phyloP scores from a whole-genome alignment of 306 rosid genomes.

The Pyrus bretschneideri region DNA sequence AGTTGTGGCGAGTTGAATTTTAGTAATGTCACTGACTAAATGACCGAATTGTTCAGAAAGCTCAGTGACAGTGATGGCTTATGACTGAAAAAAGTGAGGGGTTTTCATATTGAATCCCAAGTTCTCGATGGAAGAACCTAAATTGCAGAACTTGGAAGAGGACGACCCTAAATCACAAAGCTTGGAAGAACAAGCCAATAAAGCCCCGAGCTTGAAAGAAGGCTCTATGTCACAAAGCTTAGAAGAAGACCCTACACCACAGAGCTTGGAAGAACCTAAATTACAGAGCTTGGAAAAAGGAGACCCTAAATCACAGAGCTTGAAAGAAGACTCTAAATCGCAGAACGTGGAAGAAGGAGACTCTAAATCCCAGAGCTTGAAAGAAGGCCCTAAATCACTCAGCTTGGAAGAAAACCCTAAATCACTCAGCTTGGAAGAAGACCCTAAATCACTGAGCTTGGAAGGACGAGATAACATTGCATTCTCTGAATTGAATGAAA shows the following conservation, averaged over 20 bases:
- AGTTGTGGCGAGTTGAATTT: background rate
- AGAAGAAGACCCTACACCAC: background rate
- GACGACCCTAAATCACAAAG: background rate
- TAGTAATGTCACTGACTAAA: background rate
- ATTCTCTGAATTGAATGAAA: constrained; percentile 18
- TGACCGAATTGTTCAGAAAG: background rate
- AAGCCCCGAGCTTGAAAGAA: constrained; percentile 18
- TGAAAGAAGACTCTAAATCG: background rate
- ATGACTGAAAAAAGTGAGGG: background rate
- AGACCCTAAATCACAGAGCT: background rate
- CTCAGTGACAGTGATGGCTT: background rate
- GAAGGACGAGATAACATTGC: constrained; percentile 1
- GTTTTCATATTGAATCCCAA: background rate
- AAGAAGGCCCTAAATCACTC: background rate
- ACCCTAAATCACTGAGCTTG: background rate
- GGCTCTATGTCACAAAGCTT: background rate
- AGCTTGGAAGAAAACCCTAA: background rate
- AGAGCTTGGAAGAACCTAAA: constrained; percentile 20
- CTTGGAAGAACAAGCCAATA: constrained; percentile 5
- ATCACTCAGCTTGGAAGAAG: background rate
- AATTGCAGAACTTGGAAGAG: constrained; percentile 21
- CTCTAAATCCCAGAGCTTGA: background rate
- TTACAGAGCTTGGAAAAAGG: background rate
- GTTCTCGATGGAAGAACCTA: background rate
- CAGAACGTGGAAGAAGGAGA: constrained; percentile 4